A percentile compares a stretch with the other conserved stretches of the same genome.
These are phyloP conservation scores for Fusarium sp. DNA, from an alignment of 2,329 filamentous ascomycete species.

Conservation along the genomic window DNA sequence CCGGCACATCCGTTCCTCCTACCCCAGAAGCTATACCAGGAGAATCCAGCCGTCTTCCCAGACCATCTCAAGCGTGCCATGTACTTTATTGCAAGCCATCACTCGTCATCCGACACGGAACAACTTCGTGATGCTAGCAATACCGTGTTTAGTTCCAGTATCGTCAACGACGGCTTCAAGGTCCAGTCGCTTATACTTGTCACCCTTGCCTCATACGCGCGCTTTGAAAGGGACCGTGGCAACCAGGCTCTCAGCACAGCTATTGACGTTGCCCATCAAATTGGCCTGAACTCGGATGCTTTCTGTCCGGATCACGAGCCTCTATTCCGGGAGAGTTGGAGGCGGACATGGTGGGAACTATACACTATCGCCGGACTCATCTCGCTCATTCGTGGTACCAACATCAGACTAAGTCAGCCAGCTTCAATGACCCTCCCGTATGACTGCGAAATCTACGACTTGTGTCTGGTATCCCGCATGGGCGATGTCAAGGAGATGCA, in stretches of 20 bases:
- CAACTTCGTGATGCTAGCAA: neutral
- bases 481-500: conserved; percentile 12
- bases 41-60: neutral
- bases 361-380: neutral
- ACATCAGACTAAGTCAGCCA: neutral
- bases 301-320: neutral
- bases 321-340: conserved; percentile 3
- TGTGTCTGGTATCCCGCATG: neutral
- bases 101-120: neutral
- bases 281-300: conserved; percentile 1
- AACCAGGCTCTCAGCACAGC: neutral
- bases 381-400: conserved; percentile 1
- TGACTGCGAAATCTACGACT: conserved; percentile 1
- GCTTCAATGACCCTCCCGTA: neutral
- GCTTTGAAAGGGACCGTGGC: conserved; percentile 3
- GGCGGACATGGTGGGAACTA: conserved; percentile 5
- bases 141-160: neutral
- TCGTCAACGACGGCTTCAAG: conserved; percentile 1
- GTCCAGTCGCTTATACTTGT: conserved; percentile 2
- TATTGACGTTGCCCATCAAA: neutral
- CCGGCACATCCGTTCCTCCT: conserved; percentile 3
- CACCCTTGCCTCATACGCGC: conserved; percentile 3
- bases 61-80: conserved; percentile 4
- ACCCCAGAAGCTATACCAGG: conserved; percentile 1
- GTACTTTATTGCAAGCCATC: conserved; percentile 3